Percentiles rank a stretch among this genome's conserved stretches.
Evolutionary conservation across 1,284 basidiomycete species (phyloP).

Genomic region (Naganishia sp.): DNA sequence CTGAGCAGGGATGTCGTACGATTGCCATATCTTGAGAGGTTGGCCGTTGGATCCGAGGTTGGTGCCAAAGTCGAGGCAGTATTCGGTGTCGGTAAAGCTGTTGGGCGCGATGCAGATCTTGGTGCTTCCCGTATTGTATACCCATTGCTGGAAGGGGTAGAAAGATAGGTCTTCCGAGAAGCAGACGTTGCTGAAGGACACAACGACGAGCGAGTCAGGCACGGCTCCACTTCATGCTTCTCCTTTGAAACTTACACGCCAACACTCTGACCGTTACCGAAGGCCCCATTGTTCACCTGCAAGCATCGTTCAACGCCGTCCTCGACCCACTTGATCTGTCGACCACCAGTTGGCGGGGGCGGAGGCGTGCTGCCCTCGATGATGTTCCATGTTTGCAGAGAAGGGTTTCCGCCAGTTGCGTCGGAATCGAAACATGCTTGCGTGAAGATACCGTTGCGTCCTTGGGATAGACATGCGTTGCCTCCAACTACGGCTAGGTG

Average conservation of each 20-base stretch:
- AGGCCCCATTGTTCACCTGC: constrained; percentile 18
- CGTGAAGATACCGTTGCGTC: constrained; percentile 14
- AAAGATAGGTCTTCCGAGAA: constrained; percentile 8
- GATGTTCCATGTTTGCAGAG: constrained; percentile 8
- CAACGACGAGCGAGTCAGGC: neutral
- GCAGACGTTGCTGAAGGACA: constrained; percentile 14
- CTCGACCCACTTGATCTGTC: constrained; percentile 21
- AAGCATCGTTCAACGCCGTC: constrained; percentile 17
- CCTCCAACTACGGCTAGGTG: constrained; percentile 13
- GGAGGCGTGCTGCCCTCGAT: constrained; percentile 2
- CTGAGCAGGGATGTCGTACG: constrained; percentile 33
- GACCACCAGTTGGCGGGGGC: neutral
- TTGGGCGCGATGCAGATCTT: constrained; percentile 22
- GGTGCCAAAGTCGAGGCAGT: constrained; percentile 21
- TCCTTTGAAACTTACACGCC: constrained; percentile 10
- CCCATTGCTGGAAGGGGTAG: constrained; percentile 8
- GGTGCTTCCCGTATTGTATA: constrained; percentile 16
- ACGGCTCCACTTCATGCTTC: neutral
- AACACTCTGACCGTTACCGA: constrained; percentile 14
- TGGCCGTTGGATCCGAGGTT: constrained; percentile 29
- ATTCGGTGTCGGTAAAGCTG: constrained; percentile 18
- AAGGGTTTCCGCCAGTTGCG: constrained; percentile 20
- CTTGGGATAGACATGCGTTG: constrained; percentile 8
- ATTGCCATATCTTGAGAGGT: constrained; percentile 36
- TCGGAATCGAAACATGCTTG: constrained; percentile 19